phyloP scores from a whole-genome alignment of 169 alveolate species.

The Hammondia hammondi region DNA sequence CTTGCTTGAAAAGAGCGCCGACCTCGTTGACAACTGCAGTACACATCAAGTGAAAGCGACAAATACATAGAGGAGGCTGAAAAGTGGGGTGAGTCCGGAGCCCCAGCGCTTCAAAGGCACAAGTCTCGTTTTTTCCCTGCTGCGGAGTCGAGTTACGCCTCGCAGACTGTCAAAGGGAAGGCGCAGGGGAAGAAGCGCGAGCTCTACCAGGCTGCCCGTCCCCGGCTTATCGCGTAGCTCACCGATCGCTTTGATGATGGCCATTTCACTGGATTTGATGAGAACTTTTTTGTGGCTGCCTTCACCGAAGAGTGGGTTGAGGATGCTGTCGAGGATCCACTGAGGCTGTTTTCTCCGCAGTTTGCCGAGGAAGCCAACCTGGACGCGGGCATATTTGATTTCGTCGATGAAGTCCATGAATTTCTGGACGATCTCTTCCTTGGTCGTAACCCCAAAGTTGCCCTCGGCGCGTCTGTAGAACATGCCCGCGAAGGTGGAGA shows the following conservation, averaged over 20 bases:
- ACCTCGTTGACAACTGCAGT: background rate
- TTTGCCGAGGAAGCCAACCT: background rate
- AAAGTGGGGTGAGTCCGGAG: too few relatives aligned
- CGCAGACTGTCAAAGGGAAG: too few relatives aligned
- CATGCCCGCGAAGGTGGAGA: background rate
- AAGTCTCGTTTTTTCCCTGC: too few relatives aligned
- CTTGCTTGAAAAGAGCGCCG: background rate
- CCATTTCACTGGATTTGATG: background rate
- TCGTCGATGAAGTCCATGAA: constrained; percentile 7
- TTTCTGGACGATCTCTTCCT: background rate
- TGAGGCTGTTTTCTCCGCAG: background rate
- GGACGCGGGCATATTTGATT: background rate
- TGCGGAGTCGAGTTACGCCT: too few relatives aligned
- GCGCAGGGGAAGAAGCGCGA: too few relatives aligned
- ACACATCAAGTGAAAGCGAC: background rate
- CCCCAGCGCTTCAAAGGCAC: too few relatives aligned
- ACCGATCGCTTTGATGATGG: background rate
- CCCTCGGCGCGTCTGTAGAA: background rate
- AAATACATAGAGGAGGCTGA: too few relatives aligned
- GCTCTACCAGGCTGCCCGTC: too few relatives aligned
- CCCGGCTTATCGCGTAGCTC: background rate
- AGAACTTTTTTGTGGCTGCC: background rate
- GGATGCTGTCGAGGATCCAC: background rate
- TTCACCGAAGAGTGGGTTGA: background rate
- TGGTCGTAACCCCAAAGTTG: background rate